Percentiles rank a stretch among this genome's conserved stretches.
phyloP scores from a whole-genome alignment of 2,329 filamentous ascomycete genomes.

The Verticillium klebahnii region DNA sequence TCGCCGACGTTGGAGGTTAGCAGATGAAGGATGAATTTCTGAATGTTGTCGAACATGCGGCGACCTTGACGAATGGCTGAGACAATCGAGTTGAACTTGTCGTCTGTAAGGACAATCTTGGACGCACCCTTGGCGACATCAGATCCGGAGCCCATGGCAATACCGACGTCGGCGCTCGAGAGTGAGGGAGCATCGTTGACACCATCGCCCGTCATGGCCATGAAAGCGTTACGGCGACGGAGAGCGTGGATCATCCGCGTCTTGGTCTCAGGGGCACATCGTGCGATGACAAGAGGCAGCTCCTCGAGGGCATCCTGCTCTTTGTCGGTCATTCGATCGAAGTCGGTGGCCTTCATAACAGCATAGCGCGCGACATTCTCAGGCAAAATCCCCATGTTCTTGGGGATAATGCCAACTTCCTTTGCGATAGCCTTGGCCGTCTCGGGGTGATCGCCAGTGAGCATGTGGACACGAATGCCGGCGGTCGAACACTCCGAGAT shows the following conservation, averaged over 20 bases:
- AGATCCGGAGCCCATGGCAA: constrained; percentile 84
- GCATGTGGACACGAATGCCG: constrained; percentile 77
- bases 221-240: constrained; percentile 69
- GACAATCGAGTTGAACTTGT: constrained; percentile 85
- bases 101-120: constrained; percentile 79
- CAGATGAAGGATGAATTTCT: constrained; percentile 80
- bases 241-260: constrained; percentile 88
- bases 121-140: constrained; percentile 82
- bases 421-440: constrained; percentile 75
- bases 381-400: constrained; percentile 54
- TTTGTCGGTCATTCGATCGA: constrained; percentile 70
- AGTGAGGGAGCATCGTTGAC: constrained; percentile 84
- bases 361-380: constrained; percentile 61
- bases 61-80: constrained; percentile 78
- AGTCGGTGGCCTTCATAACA: constrained; percentile 72
- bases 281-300: constrained; percentile 75
- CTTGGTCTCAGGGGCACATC: constrained; percentile 82
- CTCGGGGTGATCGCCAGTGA: constrained; percentile 76
- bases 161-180: constrained; percentile 77
- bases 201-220: constrained; percentile 85
- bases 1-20: constrained; percentile 80
- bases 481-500: constrained; percentile 67
- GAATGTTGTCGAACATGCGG: constrained; percentile 84
- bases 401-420: constrained; percentile 72
- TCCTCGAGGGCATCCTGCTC: constrained; percentile 73